These are phyloP conservation scores for Lipomyces spencermartinsiae DNA, from an alignment of 805 yeast species.

Conservation along the genomic window DNA sequence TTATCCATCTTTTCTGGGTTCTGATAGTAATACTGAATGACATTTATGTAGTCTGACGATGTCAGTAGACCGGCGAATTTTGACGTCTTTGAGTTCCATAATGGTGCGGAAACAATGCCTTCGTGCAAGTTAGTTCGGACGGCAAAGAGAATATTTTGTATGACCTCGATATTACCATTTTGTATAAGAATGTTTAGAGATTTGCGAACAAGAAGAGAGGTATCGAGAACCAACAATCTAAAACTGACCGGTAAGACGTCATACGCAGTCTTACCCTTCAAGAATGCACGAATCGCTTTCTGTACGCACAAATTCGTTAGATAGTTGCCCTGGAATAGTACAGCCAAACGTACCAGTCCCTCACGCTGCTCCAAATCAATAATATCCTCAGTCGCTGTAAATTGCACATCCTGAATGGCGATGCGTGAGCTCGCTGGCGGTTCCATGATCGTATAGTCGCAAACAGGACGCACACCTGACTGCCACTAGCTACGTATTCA, in stretches of 20 bases:
- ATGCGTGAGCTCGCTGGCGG: slow-evolving; percentile 11
- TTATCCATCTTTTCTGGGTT: slow-evolving; percentile 83
- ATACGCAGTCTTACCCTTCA: slow-evolving; percentile 90
- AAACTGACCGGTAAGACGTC: slow-evolving; percentile 97
- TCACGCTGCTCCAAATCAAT: slow-evolving; percentile 34
- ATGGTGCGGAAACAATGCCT: slow-evolving; percentile 90
- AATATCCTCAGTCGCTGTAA: slow-evolving; percentile 28
- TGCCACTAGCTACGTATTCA: background rate
- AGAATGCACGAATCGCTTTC: slow-evolving; percentile 79
- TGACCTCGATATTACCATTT: slow-evolving; percentile 54
- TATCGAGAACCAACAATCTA: slow-evolving; percentile 89
- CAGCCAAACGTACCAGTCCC: slow-evolving; percentile 30
- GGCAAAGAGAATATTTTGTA: background rate
- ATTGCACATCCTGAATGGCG: slow-evolving; percentile 29
- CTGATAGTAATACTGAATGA: slow-evolving; percentile 90
- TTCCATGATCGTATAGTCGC: background rate
- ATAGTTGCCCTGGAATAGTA: background rate
- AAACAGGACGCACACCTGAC: background rate
- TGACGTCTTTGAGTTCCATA: slow-evolving; percentile 91
- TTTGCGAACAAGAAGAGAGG: slow-evolving; percentile 86
- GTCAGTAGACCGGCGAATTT: slow-evolving; percentile 94
- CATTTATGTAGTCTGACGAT: slow-evolving; percentile 90
- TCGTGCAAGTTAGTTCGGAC: background rate
- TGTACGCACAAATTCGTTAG: slow-evolving; percentile 6
- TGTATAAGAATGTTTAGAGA: slow-evolving; percentile 88